phyloP scores from a whole-genome alignment of 768 basidiomycete genomes.

The Leccinum uliginosum region DNA sequence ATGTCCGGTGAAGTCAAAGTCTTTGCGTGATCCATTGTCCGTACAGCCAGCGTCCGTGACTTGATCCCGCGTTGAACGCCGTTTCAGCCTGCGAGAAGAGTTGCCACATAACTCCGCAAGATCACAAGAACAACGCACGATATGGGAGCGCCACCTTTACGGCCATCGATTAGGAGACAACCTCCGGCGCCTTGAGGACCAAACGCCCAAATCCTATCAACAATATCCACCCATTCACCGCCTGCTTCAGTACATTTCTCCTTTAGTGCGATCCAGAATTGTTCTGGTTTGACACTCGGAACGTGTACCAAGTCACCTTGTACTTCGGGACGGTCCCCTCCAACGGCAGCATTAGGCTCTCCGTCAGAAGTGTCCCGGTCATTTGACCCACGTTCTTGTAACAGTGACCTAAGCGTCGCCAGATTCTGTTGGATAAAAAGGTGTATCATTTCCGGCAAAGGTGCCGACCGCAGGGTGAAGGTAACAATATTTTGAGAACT shows the following conservation, averaged over 20 bases:
- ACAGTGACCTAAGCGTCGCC: constrained; percentile 55
- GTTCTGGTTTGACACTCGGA: constrained; percentile 62
- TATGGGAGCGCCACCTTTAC: constrained; percentile 40
- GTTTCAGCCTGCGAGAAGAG: constrained; percentile 42
- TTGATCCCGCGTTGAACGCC: constrained; percentile 40
- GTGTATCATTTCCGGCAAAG: constrained; percentile 67
- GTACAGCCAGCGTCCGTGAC: constrained; percentile 27
- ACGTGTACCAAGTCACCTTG: constrained; percentile 58
- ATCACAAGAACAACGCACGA: constrained; percentile 47
- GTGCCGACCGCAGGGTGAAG: constrained; percentile 79
- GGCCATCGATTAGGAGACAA: constrained; percentile 78
- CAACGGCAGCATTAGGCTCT: constrained; percentile 18
- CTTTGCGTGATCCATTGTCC: constrained; percentile 35
- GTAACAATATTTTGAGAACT: constrained; percentile 68
- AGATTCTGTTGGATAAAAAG: constrained; percentile 78
- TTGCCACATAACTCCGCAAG: constrained; percentile 5
- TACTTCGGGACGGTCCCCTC: constrained; percentile 37
- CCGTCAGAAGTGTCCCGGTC: constrained; percentile 25
- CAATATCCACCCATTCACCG: constrained; percentile 72
- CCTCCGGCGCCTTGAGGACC: constrained; percentile 86
- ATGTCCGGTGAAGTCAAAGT: constrained; percentile 67
- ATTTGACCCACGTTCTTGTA: constrained; percentile 43
- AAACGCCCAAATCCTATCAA: constrained; percentile 81
- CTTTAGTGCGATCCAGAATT: constrained; percentile 76
- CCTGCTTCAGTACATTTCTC: constrained; percentile 63